These are phyloP conservation scores for Leccinum proximum DNA, from an alignment of 1,284 basidiomycete species.

Conservation along the genomic window DNA sequence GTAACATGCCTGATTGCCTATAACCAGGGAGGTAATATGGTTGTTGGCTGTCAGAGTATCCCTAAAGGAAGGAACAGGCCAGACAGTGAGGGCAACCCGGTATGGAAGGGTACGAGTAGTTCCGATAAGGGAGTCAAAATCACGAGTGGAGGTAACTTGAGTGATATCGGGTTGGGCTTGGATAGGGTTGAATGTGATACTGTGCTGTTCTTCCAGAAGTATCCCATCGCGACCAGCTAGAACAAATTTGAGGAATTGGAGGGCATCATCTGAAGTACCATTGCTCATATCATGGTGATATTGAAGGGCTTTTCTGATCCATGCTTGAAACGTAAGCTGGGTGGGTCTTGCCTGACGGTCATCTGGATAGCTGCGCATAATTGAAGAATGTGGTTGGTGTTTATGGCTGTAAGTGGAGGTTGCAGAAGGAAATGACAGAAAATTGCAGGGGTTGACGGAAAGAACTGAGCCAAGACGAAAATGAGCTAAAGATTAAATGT, in stretches of 20 bases:
- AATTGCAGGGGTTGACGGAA: background rate
- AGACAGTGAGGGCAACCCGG: constrained; percentile 2
- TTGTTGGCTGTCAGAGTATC: constrained; percentile 5
- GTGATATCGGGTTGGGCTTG: background rate
- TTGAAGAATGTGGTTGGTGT: background rate
- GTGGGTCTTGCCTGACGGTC: background rate
- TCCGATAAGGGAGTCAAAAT: constrained; percentile 15
- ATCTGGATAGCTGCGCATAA: constrained; percentile 3
- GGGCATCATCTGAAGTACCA: background rate
- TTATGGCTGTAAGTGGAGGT: background rate
- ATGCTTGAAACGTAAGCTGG: constrained; percentile 1
- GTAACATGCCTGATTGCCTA: background rate
- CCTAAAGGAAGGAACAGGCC: constrained; percentile 11
- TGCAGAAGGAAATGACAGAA: background rate
- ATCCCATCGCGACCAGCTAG: constrained; percentile 2
- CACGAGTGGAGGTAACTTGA: background rate
- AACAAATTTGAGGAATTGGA: constrained; percentile 10
- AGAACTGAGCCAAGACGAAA: background rate
- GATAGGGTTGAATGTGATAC: constrained; percentile 3
- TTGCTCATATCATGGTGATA: background rate
- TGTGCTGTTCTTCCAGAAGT: background rate
- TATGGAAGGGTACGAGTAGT: constrained; percentile 7
- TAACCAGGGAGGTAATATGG: constrained; percentile 2
- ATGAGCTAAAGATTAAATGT: background rate
- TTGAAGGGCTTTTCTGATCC: background rate